These are phyloP conservation scores for Avena eriantha DNA, from an alignment of 176 grass and related monocot genomes.

Conservation along the genomic window DNA sequence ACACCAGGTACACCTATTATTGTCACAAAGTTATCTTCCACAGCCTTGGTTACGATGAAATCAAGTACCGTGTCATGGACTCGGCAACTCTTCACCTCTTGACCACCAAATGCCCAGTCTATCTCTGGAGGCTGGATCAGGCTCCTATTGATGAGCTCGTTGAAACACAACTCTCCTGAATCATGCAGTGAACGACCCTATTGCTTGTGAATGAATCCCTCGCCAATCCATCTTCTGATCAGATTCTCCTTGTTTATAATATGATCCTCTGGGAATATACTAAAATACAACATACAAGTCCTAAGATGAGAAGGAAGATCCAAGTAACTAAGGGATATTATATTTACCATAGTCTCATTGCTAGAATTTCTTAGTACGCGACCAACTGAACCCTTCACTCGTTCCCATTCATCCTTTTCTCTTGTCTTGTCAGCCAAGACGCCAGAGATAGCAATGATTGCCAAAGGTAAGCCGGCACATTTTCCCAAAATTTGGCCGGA, in stretches of 20 bases:
- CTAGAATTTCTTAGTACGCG: neutral
- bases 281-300: neutral
- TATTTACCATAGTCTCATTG: neutral
- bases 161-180: neutral
- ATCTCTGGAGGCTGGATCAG: neutral
- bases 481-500: neutral
- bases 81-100: constrained; percentile 2
- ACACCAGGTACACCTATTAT: neutral
- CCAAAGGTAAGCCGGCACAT: neutral
- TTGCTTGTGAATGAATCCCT: neutral
- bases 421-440: neutral
- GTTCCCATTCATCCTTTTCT: neutral
- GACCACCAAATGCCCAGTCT: neutral
- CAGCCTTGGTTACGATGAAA: constrained; percentile 23
- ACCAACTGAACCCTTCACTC: neutral
- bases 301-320: neutral
- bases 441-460: neutral
- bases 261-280: neutral
- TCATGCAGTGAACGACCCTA: neutral
- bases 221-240: neutral
- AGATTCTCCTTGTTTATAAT: neutral
- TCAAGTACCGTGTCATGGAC: constrained; percentile 46
- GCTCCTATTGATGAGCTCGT: neutral
- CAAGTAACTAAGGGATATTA: neutral
- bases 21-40: constrained; percentile 51